Base-by-base conservation (phyloP, 441 rosid species). In the Breynia disticha region DNA sequence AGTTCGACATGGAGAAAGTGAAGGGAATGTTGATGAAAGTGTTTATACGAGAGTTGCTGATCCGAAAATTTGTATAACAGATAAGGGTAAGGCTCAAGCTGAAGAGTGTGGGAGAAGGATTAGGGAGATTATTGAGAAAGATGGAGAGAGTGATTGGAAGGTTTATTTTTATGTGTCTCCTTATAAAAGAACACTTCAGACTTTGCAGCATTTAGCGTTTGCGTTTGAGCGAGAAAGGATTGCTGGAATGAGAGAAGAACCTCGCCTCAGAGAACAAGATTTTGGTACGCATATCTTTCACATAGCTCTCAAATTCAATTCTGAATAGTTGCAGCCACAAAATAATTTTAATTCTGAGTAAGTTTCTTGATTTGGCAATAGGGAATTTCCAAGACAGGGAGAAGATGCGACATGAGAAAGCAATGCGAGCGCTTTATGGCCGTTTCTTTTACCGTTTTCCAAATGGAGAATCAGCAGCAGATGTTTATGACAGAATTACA, bases 401-500 rank as follows among this genome's bases (percentile, higher is more conserved):
- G 35, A 28, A 28, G 35, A 28, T 28, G 35, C 5, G 35, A 28
- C 35, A 2, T 1, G 35, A 28, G 35, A 28, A 28, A 28, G 35
- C 35, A 28, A 1, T 28, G 70, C 68, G 87, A 19, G 19, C 24
- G 59, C 71, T 56, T 7, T 81, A 78, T 16, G 84, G 87, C 19
- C 80, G 82, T 32, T 81, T 81, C 76, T 79, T 81, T 63, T 79
- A 71, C 65, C 67, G 80, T 2, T 79, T 81, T 51, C 84, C 84
- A 2, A 45, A 79, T 16, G 84, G 84, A 32, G 87, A 81, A 68
- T 81, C 87, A 5, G 82, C 82, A 1, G 84, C 84, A 16, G 84
- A 78, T 70, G 87, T 81, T 46, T 81, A 78, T 50, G 87, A 81
- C 41, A 69, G 87, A 70, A 75, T 81, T 20, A 78, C 87, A 32